Evolutionary conservation across 768 basidiomycete genomes (phyloP), one percentile per base, ranked within the genome.

Genomic region (Auricularia sp.): DNA sequence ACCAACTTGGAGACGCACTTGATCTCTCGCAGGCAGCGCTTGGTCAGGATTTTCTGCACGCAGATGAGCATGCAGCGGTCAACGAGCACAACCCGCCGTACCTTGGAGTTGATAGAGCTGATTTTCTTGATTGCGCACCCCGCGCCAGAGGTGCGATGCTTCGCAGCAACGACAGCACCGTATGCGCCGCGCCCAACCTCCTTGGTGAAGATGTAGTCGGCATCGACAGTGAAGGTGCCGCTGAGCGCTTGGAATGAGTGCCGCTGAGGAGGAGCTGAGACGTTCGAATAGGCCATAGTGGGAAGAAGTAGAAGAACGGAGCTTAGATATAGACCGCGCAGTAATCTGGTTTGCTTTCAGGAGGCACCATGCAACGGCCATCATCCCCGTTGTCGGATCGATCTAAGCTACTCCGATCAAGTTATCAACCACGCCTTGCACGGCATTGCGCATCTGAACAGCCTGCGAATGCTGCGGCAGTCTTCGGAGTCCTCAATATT

Each of bases 61-160:
- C 18, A 16, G 18, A 58, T 44, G 21, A 51, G 36, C n/a, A 42
- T 8, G 45, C 76, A 44, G 34, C 13, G 6, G 13, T 63, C 63
- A 14, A 39, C n/a, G 64, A 37, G 16, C 33, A 3, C 29, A 36
- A 35, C 14, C 11, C 10, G 67, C 79, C 62, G 65, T 29, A 84
- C 90, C 83, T 92, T 93, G 62, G 89, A 92, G 74, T 92, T 92
- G 75, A 94, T 94, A 72, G 92, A 93, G 66, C 92, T 91, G 73
- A 94, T 94, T 81, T 96, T 95, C 82, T 96, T 96, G 79, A 96
- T 94, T 69, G 93, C 93, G 69, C 92, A 94, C 11, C 90, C 90
- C 72, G 95, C 92, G 29, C 91, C 90, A 2, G 90, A 87, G 69
- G 86, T 77, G 68, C 85, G 86, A 77, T 94, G 91, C 69, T 85